Base-by-base conservation (phyloP, 257 asterid genomes). In the Nicotiana benthamiana region DNA sequence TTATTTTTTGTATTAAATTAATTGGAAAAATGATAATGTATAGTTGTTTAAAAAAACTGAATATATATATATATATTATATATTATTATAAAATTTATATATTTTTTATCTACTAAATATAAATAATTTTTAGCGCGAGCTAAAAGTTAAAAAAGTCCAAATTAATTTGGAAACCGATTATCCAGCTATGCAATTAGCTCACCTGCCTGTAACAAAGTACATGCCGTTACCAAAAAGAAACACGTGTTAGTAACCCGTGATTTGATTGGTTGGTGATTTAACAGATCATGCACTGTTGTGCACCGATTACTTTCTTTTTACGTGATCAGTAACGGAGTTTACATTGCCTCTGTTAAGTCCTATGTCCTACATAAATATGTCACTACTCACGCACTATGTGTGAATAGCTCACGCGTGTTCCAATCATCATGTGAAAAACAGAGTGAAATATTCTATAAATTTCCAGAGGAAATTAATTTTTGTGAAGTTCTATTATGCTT, bases 211-310 rank as follows among this genome's bases (percentile, higher is more conserved):
- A 66, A 60, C 43, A 5, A 84, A 66, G 51, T 17, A 80, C 78
- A 66, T n/a, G 1, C 36, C 82, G 24, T 16, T 46, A 32, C 9
- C n/a, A 70, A 66, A 40, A 34, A 13, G n/a, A 9, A 28, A 13
- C 20, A 2, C 16, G 80, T 80, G 64, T 85, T 67, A 7, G 87
- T 83, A 86, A 60, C 72, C 2, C 18, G 52, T 24, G 82, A 66
- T 12, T 62, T 61, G 72, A 80, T 82, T 82, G 80, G 81, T 75
- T 24, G n/a, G 80, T 48, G 67, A 52, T 13, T 22, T 17, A 26
- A 48, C 18, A 1, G 46, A 40, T 7, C 1, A 30, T n/a, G 26
- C 70, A 65, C 62, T 68, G 48, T 3, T 2, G 79, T 83, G 67
- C 83, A 82, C 36, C 16, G 64, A 30, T 9, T n/a, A 20, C 64